Percentiles rank a stretch among this genome's conserved stretches.
These are phyloP conservation scores for Diaporthe velutina DNA, from an alignment of 2,329 filamentous ascomycete species.

Conservation along the genomic window DNA sequence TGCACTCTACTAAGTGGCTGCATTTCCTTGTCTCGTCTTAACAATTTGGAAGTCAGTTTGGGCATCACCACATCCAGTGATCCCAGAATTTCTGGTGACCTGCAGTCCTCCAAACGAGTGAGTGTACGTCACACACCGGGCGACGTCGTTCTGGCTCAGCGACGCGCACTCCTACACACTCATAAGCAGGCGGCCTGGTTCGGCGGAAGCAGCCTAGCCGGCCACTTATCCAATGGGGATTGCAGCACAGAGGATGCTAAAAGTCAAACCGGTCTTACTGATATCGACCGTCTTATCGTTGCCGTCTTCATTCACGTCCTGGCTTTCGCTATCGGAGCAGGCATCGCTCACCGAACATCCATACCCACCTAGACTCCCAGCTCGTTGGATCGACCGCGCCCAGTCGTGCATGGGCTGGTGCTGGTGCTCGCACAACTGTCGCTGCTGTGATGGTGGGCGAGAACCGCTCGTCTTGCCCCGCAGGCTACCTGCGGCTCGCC, in stretches of 20 bases:
- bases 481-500: background rate
- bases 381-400: constrained; percentile 2
- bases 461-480: constrained; percentile 1
- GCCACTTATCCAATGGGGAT: background rate
- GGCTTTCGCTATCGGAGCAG: constrained; percentile 14
- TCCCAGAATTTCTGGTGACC: too few species aligned
- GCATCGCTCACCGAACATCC: background rate
- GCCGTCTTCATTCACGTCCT: background rate
- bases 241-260: background rate
- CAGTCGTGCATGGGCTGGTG: background rate
- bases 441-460: background rate
- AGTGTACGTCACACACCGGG: background rate
- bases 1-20: background rate
- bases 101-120: background rate
- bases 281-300: background rate
- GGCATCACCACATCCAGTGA: background rate
- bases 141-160: background rate
- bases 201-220: background rate
- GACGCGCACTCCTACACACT: background rate
- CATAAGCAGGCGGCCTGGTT: background rate
- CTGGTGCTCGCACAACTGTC: background rate
- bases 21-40: background rate
- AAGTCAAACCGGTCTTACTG: background rate
- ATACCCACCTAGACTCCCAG: background rate
- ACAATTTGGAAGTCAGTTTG: background rate